Base-by-base conservation (phyloP, 139 green algal species). In the Volvox africanus region DNA sequence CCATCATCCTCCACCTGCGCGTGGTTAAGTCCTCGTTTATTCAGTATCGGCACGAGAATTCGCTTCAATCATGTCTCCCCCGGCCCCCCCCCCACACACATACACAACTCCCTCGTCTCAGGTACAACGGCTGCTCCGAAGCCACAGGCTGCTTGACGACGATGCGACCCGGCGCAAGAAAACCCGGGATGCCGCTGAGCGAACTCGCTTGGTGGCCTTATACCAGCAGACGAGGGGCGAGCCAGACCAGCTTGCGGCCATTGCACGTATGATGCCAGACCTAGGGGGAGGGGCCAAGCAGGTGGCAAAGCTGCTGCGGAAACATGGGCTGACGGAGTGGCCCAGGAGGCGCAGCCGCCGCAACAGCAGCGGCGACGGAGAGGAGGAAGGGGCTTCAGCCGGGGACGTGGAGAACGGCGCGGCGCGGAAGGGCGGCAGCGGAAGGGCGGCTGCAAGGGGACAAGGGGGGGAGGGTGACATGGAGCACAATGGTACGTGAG, bases 251-350 rank as follows among this genome's bases (percentile, higher is more conserved):
- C 89, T 94, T 71, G 80, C 82, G 81, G 61, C 13, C 24, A 94
- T 94, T 18, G 92, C 92, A 1, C 68, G 62, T 17, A 78, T 82
- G 24, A 88, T 94, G 89, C 86, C 86, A 0, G 87, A 91, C 35
- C 77, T 86, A 35, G 33, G 0, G 35, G 92, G 92, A 0, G 89
- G 92, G 0, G 86, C 79, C 1, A 89, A 92, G 89, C 91, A 94
- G 86, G 87, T 93, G 24, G 36, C 83, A 28, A 89, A 89, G 77
- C 68, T 93, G 71, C 87, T 95, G 1, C 86, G 79, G 24, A 95
- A 95, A 91, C 88, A 93, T 61, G 91, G 91, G 16, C 84, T 95
- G 68, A 3, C 92, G 61, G 93, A 94, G 44, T 86, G 71, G 13
- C 50, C 86, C 13, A 5, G 67, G 55, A 33, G 71, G 50, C 21